Percentiles rank a stretch among this genome's conserved stretches.
Evolutionary conservation across 2,329 filamentous ascomycete species (phyloP).

Genomic region (Colletotrichum somersetense): DNA sequence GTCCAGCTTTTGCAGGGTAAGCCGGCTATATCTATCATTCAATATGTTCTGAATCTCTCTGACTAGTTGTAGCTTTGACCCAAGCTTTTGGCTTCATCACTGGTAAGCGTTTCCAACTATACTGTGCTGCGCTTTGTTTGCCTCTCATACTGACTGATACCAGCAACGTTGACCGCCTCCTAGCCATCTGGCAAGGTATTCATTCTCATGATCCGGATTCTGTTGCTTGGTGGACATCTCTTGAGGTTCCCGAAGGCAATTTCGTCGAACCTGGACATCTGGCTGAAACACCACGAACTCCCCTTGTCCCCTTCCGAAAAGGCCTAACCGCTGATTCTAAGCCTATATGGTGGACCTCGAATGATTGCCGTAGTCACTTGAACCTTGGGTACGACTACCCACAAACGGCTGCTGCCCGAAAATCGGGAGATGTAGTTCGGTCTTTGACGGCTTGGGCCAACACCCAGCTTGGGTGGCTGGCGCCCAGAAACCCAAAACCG

Average conservation of each 20-base stretch:
- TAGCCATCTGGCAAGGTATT: background rate
- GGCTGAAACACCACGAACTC: constrained; percentile 5
- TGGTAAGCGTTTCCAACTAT: background rate
- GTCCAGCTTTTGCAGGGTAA: background rate
- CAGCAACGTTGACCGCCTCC: background rate
- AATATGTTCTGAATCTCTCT: background rate
- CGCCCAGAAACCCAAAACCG: background rate
- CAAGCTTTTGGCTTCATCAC: constrained; percentile 6
- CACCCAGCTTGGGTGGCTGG: constrained; percentile 12
- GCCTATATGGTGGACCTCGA: constrained; percentile 27
- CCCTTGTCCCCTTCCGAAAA: constrained; percentile 17
- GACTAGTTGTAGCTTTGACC: background rate
- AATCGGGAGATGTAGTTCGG: background rate
- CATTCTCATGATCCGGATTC: constrained; percentile 5
- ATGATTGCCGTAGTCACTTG: constrained; percentile 25
- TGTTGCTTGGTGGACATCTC: constrained; percentile 14
- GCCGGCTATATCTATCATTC: background rate
- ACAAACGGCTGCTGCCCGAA: constrained; percentile 15
- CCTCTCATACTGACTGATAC: background rate
- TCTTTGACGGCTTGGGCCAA: constrained; percentile 22
- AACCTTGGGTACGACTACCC: constrained; percentile 30
- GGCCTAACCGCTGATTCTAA: background rate
- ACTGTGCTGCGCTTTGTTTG: background rate
- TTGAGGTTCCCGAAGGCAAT: constrained; percentile 9
- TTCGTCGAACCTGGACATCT: constrained; percentile 1